Evolutionary conservation across 345 rosid genomes (phyloP).

Genomic region (Populus ilicifolia): DNA sequence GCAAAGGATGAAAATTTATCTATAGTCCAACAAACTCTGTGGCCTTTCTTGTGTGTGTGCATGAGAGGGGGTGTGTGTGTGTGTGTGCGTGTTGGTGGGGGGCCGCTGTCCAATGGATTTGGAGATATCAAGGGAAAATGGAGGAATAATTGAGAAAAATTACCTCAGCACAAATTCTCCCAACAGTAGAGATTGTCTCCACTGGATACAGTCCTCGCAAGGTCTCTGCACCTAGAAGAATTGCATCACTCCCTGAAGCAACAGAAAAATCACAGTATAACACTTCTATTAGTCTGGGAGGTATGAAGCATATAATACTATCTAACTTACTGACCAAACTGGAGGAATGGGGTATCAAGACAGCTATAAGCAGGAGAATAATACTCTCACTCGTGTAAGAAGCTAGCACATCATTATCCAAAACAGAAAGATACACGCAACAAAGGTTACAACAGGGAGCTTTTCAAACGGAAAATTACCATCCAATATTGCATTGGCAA

Average conservation of each 20-base stretch:
- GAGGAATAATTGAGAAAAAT: not conserved
- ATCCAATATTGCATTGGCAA: constrained; percentile 96
- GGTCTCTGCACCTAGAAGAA: constrained; percentile 97
- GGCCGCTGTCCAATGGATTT: no score
- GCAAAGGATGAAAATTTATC: no score
- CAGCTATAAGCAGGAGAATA: not conserved
- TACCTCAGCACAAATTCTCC: constrained; percentile 92
- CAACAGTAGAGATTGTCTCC: constrained; percentile 72
- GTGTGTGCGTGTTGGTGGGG: no score
- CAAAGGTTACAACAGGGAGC: not conserved
- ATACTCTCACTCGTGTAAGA: not conserved
- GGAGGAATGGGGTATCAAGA: not conserved
- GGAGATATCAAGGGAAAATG: not conserved
- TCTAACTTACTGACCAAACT: not conserved
- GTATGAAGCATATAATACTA: not conserved
- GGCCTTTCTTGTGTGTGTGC: not conserved
- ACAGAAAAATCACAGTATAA: not conserved
- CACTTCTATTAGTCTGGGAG: not conserved
- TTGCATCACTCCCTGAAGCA: constrained; percentile 78
- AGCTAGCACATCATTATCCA: not conserved
- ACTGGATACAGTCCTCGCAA: constrained; percentile 90
- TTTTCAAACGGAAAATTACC: constrained; percentile 40
- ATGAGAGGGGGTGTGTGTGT: not conserved
- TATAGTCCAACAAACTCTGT: not conserved
- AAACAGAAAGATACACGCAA: not conserved